Percentiles rank a stretch among this genome's conserved stretches.
These are phyloP conservation scores for Pilatotrama ljubarskyi DNA, from an alignment of 768 basidiomycete genomes.

Conservation along the genomic window DNA sequence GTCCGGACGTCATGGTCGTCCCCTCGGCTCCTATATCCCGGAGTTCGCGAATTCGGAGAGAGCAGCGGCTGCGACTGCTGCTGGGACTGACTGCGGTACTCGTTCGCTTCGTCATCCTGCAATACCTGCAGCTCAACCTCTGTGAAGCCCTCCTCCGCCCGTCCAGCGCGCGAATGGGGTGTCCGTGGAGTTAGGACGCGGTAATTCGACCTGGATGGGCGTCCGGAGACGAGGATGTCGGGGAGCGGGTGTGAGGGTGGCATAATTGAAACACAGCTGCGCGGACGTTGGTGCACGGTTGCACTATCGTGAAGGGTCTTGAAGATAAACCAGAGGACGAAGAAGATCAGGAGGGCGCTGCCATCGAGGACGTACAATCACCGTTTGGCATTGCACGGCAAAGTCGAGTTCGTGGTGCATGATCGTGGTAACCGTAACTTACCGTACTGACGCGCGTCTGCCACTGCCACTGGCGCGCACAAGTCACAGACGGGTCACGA, in stretches of 20 bases:
- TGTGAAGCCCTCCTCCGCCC: conserved; percentile 53
- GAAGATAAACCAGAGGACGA: neutral
- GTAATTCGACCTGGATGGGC: conserved; percentile 20
- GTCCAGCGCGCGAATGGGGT: conserved; percentile 60
- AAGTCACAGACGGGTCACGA: too few relatives aligned
- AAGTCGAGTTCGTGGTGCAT: neutral
- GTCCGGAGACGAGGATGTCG: conserved; percentile 26
- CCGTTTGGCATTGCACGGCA: too few relatives aligned
- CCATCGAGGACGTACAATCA: neutral
- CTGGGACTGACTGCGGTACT: conserved; percentile 19
- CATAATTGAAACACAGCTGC: too few relatives aligned
- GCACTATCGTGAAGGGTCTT: neutral
- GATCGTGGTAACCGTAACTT: neutral
- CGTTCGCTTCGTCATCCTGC: conserved; percentile 36
- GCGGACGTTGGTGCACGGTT: neutral
- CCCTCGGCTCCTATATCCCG: conserved; percentile 43
- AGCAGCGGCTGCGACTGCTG: conserved; percentile 49
- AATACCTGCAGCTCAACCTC: conserved; percentile 47
- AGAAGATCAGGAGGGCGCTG: neutral
- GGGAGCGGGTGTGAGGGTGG: conserved; percentile 12
- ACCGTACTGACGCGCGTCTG: conserved; percentile 8
- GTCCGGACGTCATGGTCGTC: conserved; percentile 36
- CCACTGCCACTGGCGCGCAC: neutral
- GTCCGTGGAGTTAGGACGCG: conserved; percentile 53
- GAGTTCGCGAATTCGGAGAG: conserved; percentile 43